Percentiles rank a stretch among this genome's conserved stretches.
phyloP scores from a whole-genome alignment of 2,329 filamentous ascomycete genomes.

The Coniochaeta pulveracea region DNA sequence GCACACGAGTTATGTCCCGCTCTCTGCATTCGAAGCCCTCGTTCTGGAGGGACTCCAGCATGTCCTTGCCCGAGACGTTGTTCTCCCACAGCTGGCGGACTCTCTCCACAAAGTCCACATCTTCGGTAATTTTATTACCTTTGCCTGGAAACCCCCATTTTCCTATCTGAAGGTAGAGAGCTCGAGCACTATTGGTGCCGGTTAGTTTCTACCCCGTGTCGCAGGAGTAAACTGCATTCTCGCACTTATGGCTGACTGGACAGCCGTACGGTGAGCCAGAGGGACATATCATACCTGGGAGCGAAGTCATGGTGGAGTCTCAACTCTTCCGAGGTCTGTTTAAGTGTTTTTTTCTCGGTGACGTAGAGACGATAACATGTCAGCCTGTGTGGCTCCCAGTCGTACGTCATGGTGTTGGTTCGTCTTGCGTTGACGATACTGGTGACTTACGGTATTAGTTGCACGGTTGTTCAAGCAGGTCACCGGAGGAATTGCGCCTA shows the following conservation, averaged over 20 bases:
- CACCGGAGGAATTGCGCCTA: no score
- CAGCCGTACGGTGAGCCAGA: conserved; percentile 7
- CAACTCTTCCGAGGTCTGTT: conserved; percentile 66
- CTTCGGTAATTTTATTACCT: conserved; percentile 60
- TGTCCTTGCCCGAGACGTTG: conserved; percentile 62
- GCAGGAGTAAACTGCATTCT: no score
- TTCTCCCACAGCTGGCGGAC: conserved; percentile 69
- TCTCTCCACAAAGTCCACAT: conserved; percentile 53
- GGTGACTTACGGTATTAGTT: no score
- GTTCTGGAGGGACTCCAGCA: conserved; percentile 59
- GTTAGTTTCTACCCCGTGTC: no score
- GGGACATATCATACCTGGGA: conserved; percentile 46
- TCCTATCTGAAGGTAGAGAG: conserved; percentile 41
- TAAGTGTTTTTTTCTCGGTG: conserved; percentile 58
- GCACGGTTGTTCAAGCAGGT: no score
- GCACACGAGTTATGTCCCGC: conserved; percentile 58
- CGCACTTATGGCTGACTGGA: conserved; percentile 3
- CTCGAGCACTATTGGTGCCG: conserved; percentile 1
- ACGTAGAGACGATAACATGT: conserved; percentile 56
- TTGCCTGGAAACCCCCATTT: conserved; percentile 71
- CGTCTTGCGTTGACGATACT: no score
- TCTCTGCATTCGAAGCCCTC: conserved; percentile 61
- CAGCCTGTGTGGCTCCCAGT: conserved; percentile 32
- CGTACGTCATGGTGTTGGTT: conserved; percentile 34
- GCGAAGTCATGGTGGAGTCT: conserved; percentile 52